Evolutionary conservation across 257 asterid species (phyloP).

Genomic region (Euphrasia confusa): DNA sequence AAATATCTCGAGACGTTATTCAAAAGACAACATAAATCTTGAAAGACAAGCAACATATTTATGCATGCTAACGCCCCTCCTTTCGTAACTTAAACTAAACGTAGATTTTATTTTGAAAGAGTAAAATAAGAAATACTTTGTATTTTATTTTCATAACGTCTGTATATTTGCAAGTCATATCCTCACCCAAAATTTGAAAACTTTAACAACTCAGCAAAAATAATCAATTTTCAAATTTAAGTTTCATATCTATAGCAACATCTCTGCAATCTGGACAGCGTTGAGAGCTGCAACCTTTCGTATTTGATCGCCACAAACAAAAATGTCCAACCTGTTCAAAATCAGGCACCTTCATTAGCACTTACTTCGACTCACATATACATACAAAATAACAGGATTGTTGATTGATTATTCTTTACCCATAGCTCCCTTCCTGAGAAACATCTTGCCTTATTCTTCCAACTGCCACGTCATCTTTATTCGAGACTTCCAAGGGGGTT

Average conservation of each 20-base stretch:
- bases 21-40: too few relatives aligned
- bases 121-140: too few relatives aligned
- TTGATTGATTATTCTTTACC: slow-evolving; percentile 39
- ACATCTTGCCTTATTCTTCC: slow-evolving; percentile 89
- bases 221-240: neutral
- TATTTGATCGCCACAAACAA: slow-evolving; percentile 95
- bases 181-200: slow-evolving; percentile 11
- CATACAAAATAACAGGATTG: neutral
- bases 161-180: too few relatives aligned
- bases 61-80: too few relatives aligned
- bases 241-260: slow-evolving; percentile 43
- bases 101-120: too few relatives aligned
- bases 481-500: slow-evolving; percentile 80
- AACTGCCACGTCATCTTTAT: slow-evolving; percentile 85
- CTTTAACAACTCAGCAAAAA: slow-evolving; percentile 16
- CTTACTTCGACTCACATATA: neutral
- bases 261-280: slow-evolving; percentile 82
- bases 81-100: too few relatives aligned
- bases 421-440: slow-evolving; percentile 76
- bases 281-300: slow-evolving; percentile 96
- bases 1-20: too few relatives aligned
- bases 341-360: neutral
- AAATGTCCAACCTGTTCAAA: slow-evolving; percentile 70
- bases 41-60: too few relatives aligned
- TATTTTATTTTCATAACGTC: too few relatives aligned